Evolutionary conservation across 2,329 filamentous ascomycete species (phyloP).

Genomic region (Atkinsonella texensis): DNA sequence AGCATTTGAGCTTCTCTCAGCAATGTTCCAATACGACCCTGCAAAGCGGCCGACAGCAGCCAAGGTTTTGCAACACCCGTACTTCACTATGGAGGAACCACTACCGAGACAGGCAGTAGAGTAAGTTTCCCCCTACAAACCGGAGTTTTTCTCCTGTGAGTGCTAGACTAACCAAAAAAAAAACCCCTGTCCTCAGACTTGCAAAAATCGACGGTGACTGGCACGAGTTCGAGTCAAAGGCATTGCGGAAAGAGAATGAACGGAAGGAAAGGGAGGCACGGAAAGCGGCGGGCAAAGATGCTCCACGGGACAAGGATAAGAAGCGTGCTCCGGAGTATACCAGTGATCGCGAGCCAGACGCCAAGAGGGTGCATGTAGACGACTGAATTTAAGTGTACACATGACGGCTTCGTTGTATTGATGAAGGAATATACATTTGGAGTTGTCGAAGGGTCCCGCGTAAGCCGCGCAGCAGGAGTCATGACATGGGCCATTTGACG

Average conservation of each 20-base stretch:
- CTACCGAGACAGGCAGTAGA: constrained; percentile 65
- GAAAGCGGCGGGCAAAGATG: constrained; percentile 28
- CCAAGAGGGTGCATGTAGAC: constrained; percentile 23
- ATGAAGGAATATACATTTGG: neutral
- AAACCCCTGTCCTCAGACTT: constrained; percentile 37
- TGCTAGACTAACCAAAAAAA: neutral
- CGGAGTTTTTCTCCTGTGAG: neutral
- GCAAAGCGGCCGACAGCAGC: constrained; percentile 69
- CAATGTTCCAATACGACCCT: constrained; percentile 88
- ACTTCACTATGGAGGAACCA: constrained; percentile 78
- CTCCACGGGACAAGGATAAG: constrained; percentile 23
- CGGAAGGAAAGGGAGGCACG: constrained; percentile 44
- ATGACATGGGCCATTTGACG: neutral
- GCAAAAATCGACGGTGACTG: constrained; percentile 80
- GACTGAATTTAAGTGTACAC: constrained; percentile 9
- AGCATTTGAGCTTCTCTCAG: constrained; percentile 68
- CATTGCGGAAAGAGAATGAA: constrained; percentile 80
- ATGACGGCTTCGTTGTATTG: neutral
- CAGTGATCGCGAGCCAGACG: constrained; percentile 18
- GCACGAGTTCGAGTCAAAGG: constrained; percentile 98
- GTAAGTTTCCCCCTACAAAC: constrained; percentile 37
- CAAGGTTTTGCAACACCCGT: constrained; percentile 74
- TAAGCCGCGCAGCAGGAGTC: neutral
- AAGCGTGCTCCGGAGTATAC: constrained; percentile 24
- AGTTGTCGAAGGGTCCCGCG: neutral